phyloP scores from a whole-genome alignment of 208 protist species.

The Trichomonas vaginalis region DNA sequence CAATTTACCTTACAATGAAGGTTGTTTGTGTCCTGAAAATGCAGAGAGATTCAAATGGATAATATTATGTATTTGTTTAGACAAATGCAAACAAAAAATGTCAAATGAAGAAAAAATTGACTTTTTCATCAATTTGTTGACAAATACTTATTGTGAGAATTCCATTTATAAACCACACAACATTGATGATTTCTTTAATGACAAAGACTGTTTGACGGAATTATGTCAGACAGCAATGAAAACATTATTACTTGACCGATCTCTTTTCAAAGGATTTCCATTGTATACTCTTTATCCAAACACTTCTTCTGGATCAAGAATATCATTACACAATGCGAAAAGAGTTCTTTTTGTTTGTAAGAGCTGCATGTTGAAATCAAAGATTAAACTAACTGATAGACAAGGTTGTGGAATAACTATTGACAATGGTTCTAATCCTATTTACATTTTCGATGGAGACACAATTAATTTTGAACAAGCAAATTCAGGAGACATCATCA shows the following conservation, averaged over 20 bases:
- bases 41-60: neutral
- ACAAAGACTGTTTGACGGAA: neutral
- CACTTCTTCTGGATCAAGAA: neutral
- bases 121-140: neutral
- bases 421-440: neutral
- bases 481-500: neutral
- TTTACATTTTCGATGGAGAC: neutral
- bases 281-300: neutral
- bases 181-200: neutral
- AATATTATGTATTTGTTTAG: neutral
- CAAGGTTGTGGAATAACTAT: neutral
- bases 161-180: neutral
- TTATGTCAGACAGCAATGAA: neutral
- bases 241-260: neutral
- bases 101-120: neutral
- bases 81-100: neutral
- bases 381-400: neutral
- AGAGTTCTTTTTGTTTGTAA: neutral
- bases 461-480: neutral
- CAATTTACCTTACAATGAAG: neutral
- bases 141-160: neutral
- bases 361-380: neutral
- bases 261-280: neutral
- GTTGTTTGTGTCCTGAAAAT: neutral
- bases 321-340: neutral